Evolutionary conservation across 2,329 filamentous ascomycete genomes (phyloP), one percentile per base, ranked within the genome.

Genomic region (Arthrinium phaeospermum): DNA sequence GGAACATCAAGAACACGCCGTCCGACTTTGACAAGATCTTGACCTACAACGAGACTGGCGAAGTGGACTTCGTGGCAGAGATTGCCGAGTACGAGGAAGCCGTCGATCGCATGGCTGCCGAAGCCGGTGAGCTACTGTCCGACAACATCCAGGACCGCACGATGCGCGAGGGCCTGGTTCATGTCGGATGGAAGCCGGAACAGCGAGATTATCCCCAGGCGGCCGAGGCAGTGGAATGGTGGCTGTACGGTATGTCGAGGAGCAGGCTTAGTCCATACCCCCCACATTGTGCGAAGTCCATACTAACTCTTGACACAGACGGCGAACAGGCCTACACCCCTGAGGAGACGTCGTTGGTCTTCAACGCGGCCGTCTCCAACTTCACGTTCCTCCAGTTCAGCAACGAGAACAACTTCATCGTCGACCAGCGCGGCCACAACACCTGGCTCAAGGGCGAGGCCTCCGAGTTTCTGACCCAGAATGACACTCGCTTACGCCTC

Each of bases 161-260:
- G 44, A 84, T 86, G 19, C 87, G 91, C 30, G 85, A 88, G 0
- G 91, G 88, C 0, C 80, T 92, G 12, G 85, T 84, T 7, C 78
- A 91, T n/a, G 86, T 86, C 0, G 90, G 88, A 0, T 93, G 91
- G 91, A 89, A 88, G 70, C 89, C 91, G 0, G 85, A 83, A 70
- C 84, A 84, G 71, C 84, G 91, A 70, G 87, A 88, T 82, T 82
- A 85, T 16, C 85, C 84, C 1, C 88, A 90, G 72, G 67, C 67
- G 4, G 67, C 67, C 1, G 67, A 68, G 0, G 89, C 90, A 0
- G 85, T 89, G 2, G 91, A 93, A 72, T 93, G 90, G 88, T 86
- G 83, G 83, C 72, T 75, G 12, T 81, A 79, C 78, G 79, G 80
- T 70, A 92, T 86, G 82, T 91, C 93, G 75, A 85, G 86, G 2